Evolutionary conservation across 345 rosid species (phyloP).

Genomic region (Citrus australasica): DNA sequence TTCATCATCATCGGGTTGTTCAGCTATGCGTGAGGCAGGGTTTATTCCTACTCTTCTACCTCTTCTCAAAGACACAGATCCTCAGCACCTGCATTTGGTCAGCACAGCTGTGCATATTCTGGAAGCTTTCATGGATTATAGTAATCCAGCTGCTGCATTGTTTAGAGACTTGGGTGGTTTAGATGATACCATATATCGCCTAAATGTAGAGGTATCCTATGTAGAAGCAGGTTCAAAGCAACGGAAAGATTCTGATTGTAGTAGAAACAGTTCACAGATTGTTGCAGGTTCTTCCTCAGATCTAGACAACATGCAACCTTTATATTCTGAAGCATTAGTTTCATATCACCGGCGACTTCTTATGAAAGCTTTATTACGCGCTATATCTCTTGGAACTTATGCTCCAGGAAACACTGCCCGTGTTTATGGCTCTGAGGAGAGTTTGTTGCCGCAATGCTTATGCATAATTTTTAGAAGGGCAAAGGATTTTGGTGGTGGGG

Average conservation of each 20-base stretch:
- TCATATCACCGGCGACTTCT: slow-evolving; percentile 69
- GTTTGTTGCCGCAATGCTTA: slow-evolving; percentile 81
- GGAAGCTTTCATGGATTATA: slow-evolving; percentile 93
- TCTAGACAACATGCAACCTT: slow-evolving; percentile 52
- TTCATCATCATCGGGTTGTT: slow-evolving; percentile 86
- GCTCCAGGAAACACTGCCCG: slow-evolving; percentile 85
- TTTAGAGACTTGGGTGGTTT: slow-evolving; percentile 96
- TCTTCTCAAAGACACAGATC: slow-evolving; percentile 89
- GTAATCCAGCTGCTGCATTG: slow-evolving; percentile 89
- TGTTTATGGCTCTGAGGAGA: slow-evolving; percentile 82
- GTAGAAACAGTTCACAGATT: slow-evolving; percentile 34
- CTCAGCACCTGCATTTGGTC: slow-evolving; percentile 90
- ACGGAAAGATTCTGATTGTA: slow-evolving; percentile 48
- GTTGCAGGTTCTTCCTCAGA: slow-evolving; percentile 41
- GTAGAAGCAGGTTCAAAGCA: slow-evolving; percentile 55
- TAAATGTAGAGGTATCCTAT: slow-evolving; percentile 73
- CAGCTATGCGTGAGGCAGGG: slow-evolving; percentile 96
- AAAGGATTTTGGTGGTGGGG: slow-evolving; percentile 96
- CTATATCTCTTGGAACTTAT: slow-evolving; percentile 91
- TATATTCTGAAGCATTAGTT: slow-evolving; percentile 83
- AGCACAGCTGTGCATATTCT: slow-evolving; percentile 82
- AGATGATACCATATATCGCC: slow-evolving; percentile 84
- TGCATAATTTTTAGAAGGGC: slow-evolving; percentile 76
- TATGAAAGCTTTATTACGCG: slow-evolving; percentile 82
- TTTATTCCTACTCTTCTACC: slow-evolving; percentile 89